Evolutionary conservation across 257 asterid genomes (phyloP).

Genomic region (Solanum chiquidenum): DNA sequence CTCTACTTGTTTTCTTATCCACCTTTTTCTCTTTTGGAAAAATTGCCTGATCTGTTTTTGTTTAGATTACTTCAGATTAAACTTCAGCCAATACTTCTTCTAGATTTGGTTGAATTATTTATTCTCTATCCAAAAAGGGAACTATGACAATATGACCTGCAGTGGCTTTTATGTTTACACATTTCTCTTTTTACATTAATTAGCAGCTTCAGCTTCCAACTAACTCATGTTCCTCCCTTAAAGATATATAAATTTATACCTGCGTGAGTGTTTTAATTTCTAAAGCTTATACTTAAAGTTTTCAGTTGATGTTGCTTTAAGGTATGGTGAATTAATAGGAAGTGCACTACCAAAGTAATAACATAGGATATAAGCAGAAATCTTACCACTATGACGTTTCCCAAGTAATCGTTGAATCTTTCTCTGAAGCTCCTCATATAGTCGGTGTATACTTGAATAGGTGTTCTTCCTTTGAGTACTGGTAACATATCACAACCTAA

Average conservation of each 20-base stretch:
- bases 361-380: conserved; percentile 1
- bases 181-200: neutral
- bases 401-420: conserved; percentile 55
- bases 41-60: neutral
- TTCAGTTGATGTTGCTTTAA: neutral
- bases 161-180: neutral
- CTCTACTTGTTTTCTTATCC: neutral
- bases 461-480: conserved; percentile 84
- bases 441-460: conserved; percentile 82
- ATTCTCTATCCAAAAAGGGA: neutral
- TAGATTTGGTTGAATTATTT: neutral
- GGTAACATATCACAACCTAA: conserved; percentile 80
- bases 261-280: neutral
- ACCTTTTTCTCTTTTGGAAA: neutral
- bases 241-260: neutral
- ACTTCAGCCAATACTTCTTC: neutral
- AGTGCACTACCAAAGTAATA: neutral
- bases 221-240: neutral
- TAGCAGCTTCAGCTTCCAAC: neutral
- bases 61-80: neutral
- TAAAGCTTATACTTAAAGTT: neutral
- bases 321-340: neutral
- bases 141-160: neutral
- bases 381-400: conserved; percentile 60
- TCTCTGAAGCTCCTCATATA: conserved; percentile 73